Percentiles rank a stretch among this genome's conserved stretches.
Evolutionary conservation across 257 asterid genomes (phyloP).

Genomic region (Haberlea rhodopensis): DNA sequence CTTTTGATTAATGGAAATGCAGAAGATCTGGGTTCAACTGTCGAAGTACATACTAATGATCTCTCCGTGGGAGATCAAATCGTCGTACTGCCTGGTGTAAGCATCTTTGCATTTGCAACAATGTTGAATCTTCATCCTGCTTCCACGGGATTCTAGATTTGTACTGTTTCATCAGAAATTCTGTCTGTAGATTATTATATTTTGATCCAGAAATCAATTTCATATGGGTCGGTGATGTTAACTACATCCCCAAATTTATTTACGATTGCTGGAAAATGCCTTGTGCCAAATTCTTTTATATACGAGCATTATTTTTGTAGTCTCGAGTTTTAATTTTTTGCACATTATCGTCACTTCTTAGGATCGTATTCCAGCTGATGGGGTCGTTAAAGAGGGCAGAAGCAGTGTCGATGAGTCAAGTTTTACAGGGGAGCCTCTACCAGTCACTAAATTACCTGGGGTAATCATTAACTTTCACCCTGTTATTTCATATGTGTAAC

Average conservation of each 20-base stretch:
- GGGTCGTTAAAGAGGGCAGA: slow-evolving; percentile 83
- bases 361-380: slow-evolving; percentile 99
- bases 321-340: slow-evolving; percentile 7
- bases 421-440: slow-evolving; percentile 96
- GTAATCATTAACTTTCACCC: slow-evolving; percentile 40
- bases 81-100: slow-evolving; percentile 92
- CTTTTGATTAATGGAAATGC: slow-evolving; percentile 58
- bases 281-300: not conserved
- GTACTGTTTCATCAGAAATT: slow-evolving; percentile 12
- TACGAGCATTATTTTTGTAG: slow-evolving; percentile 4
- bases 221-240: slow-evolving; percentile 14
- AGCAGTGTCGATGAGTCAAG: slow-evolving; percentile 98
- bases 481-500: slow-evolving; percentile 16
- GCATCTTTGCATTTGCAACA: slow-evolving; percentile 33
- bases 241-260: slow-evolving; percentile 1
- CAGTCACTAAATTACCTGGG: slow-evolving; percentile 96
- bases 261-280: slow-evolving; percentile 4
- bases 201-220: slow-evolving; percentile 5
- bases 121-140: slow-evolving; percentile 17
- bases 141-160: slow-evolving; percentile 19
- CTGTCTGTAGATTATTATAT: slow-evolving; percentile 13
- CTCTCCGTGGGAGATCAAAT: slow-evolving; percentile 94
- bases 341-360: slow-evolving; percentile 34
- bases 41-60: slow-evolving; percentile 83
- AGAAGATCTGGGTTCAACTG: slow-evolving; percentile 56